Base-by-base conservation (phyloP, 192 early-diverging fungal genomes). In the Phycomyces blakesleeanus region DNA sequence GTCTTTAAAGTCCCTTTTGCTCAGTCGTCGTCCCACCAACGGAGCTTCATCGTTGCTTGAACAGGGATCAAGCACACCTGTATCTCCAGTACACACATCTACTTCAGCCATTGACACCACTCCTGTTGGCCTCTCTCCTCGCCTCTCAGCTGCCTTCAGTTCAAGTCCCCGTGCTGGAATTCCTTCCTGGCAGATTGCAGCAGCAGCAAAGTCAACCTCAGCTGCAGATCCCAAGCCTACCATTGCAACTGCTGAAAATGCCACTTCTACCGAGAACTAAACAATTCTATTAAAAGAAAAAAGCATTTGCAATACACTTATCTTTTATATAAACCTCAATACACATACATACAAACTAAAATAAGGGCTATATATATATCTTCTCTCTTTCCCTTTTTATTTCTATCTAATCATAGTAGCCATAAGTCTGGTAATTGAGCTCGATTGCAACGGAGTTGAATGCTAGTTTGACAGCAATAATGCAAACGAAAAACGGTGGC, bases 1-100 rank as follows among this genome's bases (percentile, higher is more conserved):
- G 71, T 93, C 91, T 20, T 80, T 99, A 38, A 93, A 96, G 64
- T 93, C 87, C 61, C 80, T 99, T 62, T 73, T 99, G 51, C 68
- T 95, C 26, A 97, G 88, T 72, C 87, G 94, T 40, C 82, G 88
- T 22, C 52, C 52, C 21, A 54, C 52, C 49, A 76, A 73, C 7
- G 82, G 83, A 63, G 73, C 76, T 63, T 53, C 79, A 34, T 29
- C 53, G 9, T 14, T 55, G 38, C 51, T 60, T 54, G 66, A 68
- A 10, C 53, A 41, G 53, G 41, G 47, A 53, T 15, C 41, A 20
- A 73, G 77, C 54, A 58, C 73, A 1, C 54, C 75, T 22, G 53
- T 76, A 14, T 71, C 78, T 38, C 72, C 79, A 53, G 69, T 69
- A n/a, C 71, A 81, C n/a, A 67, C 16, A 20, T 57, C 29, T 0